Percentiles rank a stretch among this genome's conserved stretches.
Conservation (phyloP, 2,329 filamentous ascomycete species). For the Claviceps arundinis region DNA sequence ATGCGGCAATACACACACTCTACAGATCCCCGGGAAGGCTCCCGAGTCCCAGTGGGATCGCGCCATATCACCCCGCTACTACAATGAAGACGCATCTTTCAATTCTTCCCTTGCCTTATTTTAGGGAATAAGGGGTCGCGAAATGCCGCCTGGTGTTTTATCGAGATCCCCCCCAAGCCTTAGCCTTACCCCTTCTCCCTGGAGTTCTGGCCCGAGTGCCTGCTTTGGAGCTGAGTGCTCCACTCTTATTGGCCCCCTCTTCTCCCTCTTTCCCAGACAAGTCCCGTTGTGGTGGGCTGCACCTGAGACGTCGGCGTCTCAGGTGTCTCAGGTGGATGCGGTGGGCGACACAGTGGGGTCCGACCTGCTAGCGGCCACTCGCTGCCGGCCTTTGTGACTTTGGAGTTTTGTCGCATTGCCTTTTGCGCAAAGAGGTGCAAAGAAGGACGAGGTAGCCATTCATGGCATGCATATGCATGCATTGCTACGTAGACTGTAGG, state of each 20-base stretch:
- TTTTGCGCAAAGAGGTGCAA: too few species aligned
- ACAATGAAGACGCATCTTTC: neutral
- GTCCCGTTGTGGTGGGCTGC: slow-evolving; percentile 6
- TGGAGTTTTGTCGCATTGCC: too few species aligned
- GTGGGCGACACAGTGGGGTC: slow-evolving; percentile 1
- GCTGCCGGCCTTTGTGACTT: neutral
- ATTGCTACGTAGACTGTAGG: too few species aligned
- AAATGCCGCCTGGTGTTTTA: neutral
- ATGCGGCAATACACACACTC: too few species aligned
- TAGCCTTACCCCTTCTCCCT: neutral
- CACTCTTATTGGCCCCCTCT: neutral
- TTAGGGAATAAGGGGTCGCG: neutral
- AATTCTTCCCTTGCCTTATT: neutral
- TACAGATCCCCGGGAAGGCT: neutral
- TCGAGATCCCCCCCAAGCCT: neutral
- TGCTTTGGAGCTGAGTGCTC: neutral
- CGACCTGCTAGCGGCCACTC: neutral
- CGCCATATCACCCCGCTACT: neutral
- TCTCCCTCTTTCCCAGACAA: neutral
- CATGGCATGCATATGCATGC: too few species aligned
- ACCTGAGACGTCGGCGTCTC: slow-evolving; percentile 23
- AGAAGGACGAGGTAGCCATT: too few species aligned
- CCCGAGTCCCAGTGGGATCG: too few species aligned
- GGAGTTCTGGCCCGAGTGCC: neutral
- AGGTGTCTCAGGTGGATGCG: slow-evolving; percentile 13